phyloP scores from a whole-genome alignment of 2,329 filamentous ascomycete genomes.

The Rhinocladiella similis region DNA sequence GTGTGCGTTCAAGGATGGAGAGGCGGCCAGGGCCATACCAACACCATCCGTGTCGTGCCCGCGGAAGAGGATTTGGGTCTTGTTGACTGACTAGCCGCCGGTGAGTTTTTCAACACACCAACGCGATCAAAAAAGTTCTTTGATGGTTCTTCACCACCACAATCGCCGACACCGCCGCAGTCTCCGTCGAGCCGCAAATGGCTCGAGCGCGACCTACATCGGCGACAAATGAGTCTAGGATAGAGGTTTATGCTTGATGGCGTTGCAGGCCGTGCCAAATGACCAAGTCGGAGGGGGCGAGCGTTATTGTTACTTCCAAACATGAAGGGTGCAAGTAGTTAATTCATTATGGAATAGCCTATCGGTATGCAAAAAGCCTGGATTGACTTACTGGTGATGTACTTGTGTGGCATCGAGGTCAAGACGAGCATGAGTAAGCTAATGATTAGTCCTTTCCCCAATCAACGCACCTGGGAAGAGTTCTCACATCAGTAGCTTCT shows the following conservation, averaged over 20 bases:
- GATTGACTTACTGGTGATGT: too few relatives aligned
- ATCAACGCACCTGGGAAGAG: too few relatives aligned
- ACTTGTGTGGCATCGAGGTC: too few relatives aligned
- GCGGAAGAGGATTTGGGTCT: conserved; percentile 41
- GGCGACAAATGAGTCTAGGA: background rate
- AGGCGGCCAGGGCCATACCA: conserved; percentile 68
- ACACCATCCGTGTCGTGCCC: conserved; percentile 58
- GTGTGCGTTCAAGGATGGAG: conserved; percentile 69
- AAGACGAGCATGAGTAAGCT: too few relatives aligned
- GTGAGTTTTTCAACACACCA: conserved; percentile 21
- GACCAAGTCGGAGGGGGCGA: background rate
- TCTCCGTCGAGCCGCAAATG: background rate
- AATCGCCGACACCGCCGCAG: conserved; percentile 6
- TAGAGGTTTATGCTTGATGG: background rate
- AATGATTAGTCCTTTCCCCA: too few relatives aligned
- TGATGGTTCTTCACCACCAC: conserved; percentile 10
- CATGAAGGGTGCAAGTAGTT: background rate
- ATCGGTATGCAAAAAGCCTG: background rate
- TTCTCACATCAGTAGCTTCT: too few relatives aligned
- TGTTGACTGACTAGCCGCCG: conserved; percentile 26
- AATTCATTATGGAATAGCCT: background rate
- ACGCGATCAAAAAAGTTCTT: conserved; percentile 15
- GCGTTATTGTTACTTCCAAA: background rate
- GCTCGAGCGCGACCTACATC: background rate
- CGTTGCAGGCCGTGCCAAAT: too few relatives aligned